A percentile compares a stretch with the other conserved stretches of the same genome.
phyloP scores from a whole-genome alignment of 768 basidiomycete species.

The Tulasnella sp. region DNA sequence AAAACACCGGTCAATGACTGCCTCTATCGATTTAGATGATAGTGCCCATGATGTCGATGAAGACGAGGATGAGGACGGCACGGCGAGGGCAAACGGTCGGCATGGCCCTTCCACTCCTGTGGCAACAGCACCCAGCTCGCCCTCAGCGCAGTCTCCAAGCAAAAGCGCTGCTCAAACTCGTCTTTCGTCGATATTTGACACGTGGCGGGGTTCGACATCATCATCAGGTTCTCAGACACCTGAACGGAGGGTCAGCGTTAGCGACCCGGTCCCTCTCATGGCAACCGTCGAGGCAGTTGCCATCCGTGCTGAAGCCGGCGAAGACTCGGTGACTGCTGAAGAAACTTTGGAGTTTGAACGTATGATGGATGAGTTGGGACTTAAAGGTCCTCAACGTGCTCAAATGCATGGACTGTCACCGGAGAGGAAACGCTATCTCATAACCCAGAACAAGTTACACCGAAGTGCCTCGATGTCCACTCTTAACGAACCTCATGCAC shows the following conservation, averaged over 20 bases:
- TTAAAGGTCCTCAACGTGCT: conserved; percentile 56
- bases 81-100: conserved; percentile 39
- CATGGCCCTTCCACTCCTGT: conserved; percentile 14
- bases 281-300: conserved; percentile 13
- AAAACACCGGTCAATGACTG: conserved; percentile 36
- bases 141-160: conserved; percentile 34
- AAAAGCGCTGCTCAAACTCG: conserved; percentile 43
- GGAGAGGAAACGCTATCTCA: conserved; percentile 53
- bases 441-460: conserved; percentile 39
- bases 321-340: conserved; percentile 28
- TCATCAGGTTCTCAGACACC: conserved; percentile 17
- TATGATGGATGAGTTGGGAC: conserved; percentile 57
- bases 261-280: conserved; percentile 41
- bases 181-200: conserved; percentile 52
- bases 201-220: conserved; percentile 44
- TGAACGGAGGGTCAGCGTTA: conserved; percentile 45
- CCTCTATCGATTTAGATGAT: conserved; percentile 14
- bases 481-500: conserved; percentile 19
- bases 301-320: conserved; percentile 25
- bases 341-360: conserved; percentile 44
- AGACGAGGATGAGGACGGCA: conserved; percentile 42
- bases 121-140: conserved; percentile 18
- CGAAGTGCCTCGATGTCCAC: conserved; percentile 30
- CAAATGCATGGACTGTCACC: conserved; percentile 48
- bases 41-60: conserved; percentile 41